These are phyloP conservation scores for Nitzschia inconspicua DNA, from an alignment of 108 stramenopile species.

Conservation along the genomic window DNA sequence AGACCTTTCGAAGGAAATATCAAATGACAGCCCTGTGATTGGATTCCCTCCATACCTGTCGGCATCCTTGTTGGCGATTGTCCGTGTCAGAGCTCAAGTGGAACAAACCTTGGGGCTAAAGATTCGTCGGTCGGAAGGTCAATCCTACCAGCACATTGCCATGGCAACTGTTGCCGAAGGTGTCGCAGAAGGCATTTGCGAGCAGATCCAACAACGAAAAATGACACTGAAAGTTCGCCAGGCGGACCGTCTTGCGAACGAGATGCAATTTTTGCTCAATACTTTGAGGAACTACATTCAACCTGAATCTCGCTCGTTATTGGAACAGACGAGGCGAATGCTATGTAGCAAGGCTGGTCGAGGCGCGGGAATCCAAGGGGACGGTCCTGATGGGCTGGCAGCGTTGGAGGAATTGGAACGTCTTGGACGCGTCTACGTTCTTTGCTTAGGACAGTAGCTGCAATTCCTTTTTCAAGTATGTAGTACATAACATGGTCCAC, in stretches of 20 bases:
- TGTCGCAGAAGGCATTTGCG: slow-evolving; percentile 77
- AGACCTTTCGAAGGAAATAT: slow-evolving; percentile 10
- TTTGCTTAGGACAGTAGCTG: slow-evolving; percentile 73
- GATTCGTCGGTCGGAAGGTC: slow-evolving; percentile 58
- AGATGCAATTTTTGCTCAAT: slow-evolving; percentile 74
- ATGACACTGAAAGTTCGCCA: slow-evolving; percentile 57
- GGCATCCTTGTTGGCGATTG: slow-evolving; percentile 76
- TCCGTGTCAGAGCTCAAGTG: slow-evolving; percentile 84
- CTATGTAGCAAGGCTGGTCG: slow-evolving; percentile 57
- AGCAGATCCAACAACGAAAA: slow-evolving; percentile 63
- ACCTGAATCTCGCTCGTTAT: slow-evolving; percentile 37
- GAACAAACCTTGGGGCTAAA: slow-evolving; percentile 76
- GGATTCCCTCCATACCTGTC: slow-evolving; percentile 80
- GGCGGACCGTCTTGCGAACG: slow-evolving; percentile 71
- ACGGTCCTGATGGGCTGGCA: slow-evolving; percentile 83
- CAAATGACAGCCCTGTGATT: slow-evolving; percentile 20
- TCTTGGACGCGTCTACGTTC: slow-evolving; percentile 78
- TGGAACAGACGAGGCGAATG: slow-evolving; percentile 65
- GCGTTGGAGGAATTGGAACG: slow-evolving; percentile 77
- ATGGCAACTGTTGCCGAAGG: slow-evolving; percentile 82
- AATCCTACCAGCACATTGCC: slow-evolving; percentile 74
- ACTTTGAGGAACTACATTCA: slow-evolving; percentile 72
- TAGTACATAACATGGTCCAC: too few relatives aligned
- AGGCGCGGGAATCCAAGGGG: slow-evolving; percentile 49
- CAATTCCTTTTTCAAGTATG: too few relatives aligned